phyloP scores from a whole-genome alignment of 2,329 filamentous ascomycete genomes.

The Neoarthrinium moseri region DNA sequence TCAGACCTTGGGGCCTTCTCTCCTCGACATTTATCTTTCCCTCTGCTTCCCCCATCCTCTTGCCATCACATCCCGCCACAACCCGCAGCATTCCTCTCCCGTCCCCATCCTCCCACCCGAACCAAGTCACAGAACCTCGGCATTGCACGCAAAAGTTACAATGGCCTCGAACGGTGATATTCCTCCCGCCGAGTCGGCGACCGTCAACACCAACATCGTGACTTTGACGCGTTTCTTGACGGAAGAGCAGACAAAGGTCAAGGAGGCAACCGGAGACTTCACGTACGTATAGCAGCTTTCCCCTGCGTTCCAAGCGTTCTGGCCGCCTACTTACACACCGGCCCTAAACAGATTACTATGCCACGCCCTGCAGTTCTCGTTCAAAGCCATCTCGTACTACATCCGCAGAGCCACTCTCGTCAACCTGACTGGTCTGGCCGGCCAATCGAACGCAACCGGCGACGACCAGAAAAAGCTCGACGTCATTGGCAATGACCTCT shows the following conservation, averaged over 20 bases:
- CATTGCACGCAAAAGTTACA: too few relatives aligned
- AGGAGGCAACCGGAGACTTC: constrained; percentile 96
- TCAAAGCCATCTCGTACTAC: constrained; percentile 99
- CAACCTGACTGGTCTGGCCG: constrained; percentile 92
- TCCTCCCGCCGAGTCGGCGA: constrained; percentile 60
- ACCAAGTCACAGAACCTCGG: too few relatives aligned
- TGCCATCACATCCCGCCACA: not conserved
- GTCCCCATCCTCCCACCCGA: too few relatives aligned
- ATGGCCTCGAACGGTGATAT: constrained; percentile 26
- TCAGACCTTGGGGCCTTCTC: constrained; percentile 1
- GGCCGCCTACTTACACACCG: too few relatives aligned
- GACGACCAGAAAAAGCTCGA: constrained; percentile 99
- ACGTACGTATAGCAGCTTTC: constrained; percentile 64
- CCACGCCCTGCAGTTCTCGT: constrained; percentile 97
- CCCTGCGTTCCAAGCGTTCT: too few relatives aligned
- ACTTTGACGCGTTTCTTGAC: constrained; percentile 94
- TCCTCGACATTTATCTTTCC: not conserved
- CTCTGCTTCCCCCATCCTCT: not conserved
- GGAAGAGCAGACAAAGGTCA: constrained; percentile 90
- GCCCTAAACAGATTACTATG: constrained; percentile 87
- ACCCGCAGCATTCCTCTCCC: too few relatives aligned
- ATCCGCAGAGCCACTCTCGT: constrained; percentile 94
- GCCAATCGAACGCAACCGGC: constrained; percentile 90
- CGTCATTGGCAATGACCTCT: constrained; percentile 97
- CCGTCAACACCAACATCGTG: constrained; percentile 93